A percentile compares a stretch with the other conserved stretches of the same genome.
phyloP scores from a whole-genome alignment of 2,329 filamentous ascomycete species.

The Claviceps sp. region DNA sequence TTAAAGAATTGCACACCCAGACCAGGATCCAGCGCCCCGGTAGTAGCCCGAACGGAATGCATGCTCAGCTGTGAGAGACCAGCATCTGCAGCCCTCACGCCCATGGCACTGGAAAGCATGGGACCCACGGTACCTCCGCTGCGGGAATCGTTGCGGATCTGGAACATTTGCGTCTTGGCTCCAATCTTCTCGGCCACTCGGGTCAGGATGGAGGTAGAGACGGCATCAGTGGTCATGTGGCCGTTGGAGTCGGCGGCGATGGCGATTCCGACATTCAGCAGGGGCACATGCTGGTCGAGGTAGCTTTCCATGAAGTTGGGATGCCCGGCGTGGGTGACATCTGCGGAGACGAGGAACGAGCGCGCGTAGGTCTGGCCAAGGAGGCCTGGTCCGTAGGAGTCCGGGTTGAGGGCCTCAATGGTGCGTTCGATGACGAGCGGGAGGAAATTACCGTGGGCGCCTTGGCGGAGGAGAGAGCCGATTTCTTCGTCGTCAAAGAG shows the following conservation, averaged over 20 bases:
- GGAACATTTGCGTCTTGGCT: constrained; percentile 70
- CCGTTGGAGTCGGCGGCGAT: constrained; percentile 77
- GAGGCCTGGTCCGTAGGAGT: constrained; percentile 42
- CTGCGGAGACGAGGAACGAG: constrained; percentile 82
- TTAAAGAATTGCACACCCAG: constrained; percentile 80
- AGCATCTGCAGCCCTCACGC: constrained; percentile 72
- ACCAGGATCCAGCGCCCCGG: constrained; percentile 72
- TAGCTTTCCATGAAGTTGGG: constrained; percentile 84
- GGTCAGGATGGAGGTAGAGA: constrained; percentile 69
- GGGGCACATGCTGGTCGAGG: constrained; percentile 71
- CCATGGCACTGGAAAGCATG: constrained; percentile 68
- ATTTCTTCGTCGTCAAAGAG: constrained; percentile 98
- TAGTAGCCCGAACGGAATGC: constrained; percentile 85
- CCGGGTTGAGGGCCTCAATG: constrained; percentile 51
- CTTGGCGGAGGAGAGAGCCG: constrained; percentile 78
- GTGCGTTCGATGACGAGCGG: constrained; percentile 69
- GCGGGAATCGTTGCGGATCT: constrained; percentile 84
- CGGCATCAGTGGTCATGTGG: constrained; percentile 88
- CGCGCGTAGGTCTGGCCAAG: constrained; percentile 76
- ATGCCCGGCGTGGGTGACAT: constrained; percentile 88
- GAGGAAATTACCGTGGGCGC: constrained; percentile 80
- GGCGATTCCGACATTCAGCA: constrained; percentile 76
- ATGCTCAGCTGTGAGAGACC: constrained; percentile 87
- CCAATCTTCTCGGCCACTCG: constrained; percentile 63
- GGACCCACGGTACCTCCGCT: constrained; percentile 93